Evolutionary conservation across 768 basidiomycete species (phyloP).

Genomic region (Gloeopeniophorella convolvens): DNA sequence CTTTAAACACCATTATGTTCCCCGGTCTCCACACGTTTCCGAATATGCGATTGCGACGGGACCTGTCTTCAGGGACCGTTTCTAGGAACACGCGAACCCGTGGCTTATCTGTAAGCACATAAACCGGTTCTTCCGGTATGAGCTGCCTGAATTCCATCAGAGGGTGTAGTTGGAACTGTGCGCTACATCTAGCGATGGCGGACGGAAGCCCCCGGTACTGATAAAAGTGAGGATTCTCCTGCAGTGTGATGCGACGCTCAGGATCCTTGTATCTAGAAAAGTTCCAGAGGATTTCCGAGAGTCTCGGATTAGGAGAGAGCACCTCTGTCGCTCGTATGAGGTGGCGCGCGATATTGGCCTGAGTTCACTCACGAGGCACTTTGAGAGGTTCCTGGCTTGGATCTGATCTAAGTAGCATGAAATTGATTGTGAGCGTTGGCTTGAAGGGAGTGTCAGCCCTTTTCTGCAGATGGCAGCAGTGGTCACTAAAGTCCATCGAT

Average conservation of each 20-base stretch:
- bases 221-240: constrained; percentile 14
- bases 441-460: no score
- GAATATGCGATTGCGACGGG: no score
- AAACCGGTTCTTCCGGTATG: neutral
- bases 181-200: neutral
- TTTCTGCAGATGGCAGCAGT: no score
- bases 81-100: neutral
- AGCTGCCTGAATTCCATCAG: neutral
- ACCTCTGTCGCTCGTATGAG: neutral
- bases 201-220: neutral
- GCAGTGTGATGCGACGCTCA: neutral
- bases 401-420: neutral
- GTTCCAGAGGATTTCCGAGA: constrained; percentile 3
- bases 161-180: neutral
- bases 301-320: neutral
- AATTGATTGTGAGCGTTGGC: no score
- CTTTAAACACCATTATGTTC: neutral
- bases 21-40: constrained; percentile 1
- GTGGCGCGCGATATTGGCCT: no score
- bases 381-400: neutral
- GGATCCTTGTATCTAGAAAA: neutral
- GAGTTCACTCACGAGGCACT: neutral
- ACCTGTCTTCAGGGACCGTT: neutral
- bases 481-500: no score
- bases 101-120: constrained; percentile 3